These are phyloP conservation scores for Aphanocladium album DNA, from an alignment of 2,329 filamentous ascomycete species.

Conservation along the genomic window DNA sequence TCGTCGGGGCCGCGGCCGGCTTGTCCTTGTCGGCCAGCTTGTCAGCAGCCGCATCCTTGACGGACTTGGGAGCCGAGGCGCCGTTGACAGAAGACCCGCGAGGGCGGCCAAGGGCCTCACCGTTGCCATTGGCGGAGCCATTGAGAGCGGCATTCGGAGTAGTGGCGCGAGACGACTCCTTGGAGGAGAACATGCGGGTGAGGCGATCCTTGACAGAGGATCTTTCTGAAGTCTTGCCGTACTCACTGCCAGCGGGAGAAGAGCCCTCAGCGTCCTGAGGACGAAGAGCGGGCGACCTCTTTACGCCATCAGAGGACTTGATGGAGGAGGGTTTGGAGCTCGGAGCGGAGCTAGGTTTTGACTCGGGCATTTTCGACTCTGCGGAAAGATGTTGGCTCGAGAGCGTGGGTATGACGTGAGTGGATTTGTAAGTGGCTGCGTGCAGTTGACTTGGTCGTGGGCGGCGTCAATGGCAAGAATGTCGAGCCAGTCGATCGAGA, in stretches of 20 bases:
- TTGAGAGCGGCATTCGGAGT: constrained; percentile 23
- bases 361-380: constrained; percentile 26
- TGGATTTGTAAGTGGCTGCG: neutral
- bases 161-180: constrained; percentile 39
- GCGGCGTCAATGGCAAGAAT: neutral
- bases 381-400: neutral
- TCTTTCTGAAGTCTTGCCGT: constrained; percentile 40
- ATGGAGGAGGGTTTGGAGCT: constrained; percentile 47
- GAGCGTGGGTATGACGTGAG: neutral
- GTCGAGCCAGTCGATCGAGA: neutral
- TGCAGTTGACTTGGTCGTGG: neutral
- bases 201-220: constrained; percentile 59
- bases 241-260: constrained; percentile 12
- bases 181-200: constrained; percentile 60
- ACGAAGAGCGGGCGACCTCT: constrained; percentile 34
- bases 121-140: constrained; percentile 4
- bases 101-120: constrained; percentile 29
- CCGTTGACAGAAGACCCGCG: constrained; percentile 32
- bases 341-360: constrained; percentile 36
- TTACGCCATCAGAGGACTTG: constrained; percentile 41
- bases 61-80: constrained; percentile 34
- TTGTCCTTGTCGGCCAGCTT: constrained; percentile 29
- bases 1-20: constrained; percentile 20
- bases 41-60: no score
- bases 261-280: constrained; percentile 33